A percentile compares a stretch with the other conserved stretches of the same genome.
These are phyloP conservation scores for Malus fusca DNA, from an alignment of 306 rosid species.

Conservation along the genomic window DNA sequence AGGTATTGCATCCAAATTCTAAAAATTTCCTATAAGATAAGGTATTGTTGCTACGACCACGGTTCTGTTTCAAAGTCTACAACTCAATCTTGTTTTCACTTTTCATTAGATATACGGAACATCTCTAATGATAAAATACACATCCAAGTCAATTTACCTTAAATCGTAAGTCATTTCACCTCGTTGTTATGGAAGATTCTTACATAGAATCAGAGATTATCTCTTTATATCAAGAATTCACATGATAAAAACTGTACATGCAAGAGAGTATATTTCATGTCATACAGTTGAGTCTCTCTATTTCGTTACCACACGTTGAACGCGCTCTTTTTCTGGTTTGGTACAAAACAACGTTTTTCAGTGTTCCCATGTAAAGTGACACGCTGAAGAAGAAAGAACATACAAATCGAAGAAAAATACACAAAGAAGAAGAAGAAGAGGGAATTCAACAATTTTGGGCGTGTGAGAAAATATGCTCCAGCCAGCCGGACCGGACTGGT, in stretches of 20 bases:
- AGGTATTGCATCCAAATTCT: too few relatives aligned
- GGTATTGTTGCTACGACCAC: too few relatives aligned
- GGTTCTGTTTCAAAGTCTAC: too few relatives aligned
- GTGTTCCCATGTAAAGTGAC: background rate
- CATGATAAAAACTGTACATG: background rate
- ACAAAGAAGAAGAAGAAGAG: too few relatives aligned
- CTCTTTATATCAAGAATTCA: background rate
- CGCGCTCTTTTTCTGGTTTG: background rate
- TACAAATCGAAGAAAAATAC: background rate
- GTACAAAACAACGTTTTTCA: background rate
- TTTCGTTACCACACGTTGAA: background rate
- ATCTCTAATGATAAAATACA: too few relatives aligned
- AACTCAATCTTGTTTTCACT: too few relatives aligned
- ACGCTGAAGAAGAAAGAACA: background rate
- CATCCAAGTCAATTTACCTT: too few relatives aligned
- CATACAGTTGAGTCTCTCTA: background rate
- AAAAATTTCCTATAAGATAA: too few relatives aligned
- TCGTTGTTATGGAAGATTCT: too few relatives aligned
- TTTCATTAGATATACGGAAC: too few relatives aligned
- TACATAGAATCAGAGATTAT: too few relatives aligned
- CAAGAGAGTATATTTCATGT: background rate
- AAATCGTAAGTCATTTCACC: background rate
- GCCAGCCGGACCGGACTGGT: background rate
- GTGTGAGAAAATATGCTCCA: background rate
- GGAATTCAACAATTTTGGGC: background rate